Evolutionary conservation across 2,329 filamentous ascomycete genomes (phyloP).

Genomic region (Neonectria punicea): DNA sequence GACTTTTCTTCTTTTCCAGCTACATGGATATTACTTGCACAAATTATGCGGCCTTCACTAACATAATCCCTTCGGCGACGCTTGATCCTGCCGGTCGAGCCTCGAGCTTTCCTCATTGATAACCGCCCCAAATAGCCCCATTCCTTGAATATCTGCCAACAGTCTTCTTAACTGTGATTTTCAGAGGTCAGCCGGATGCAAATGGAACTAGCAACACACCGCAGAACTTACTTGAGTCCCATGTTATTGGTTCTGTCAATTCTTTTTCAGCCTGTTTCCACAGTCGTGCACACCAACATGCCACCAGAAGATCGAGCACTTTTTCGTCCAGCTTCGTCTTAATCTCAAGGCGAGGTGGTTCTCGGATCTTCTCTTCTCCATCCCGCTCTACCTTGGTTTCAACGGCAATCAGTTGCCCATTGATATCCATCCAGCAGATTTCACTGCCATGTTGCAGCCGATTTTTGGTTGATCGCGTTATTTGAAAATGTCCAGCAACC

Average conservation of each 20-base stretch:
- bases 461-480: conserved; percentile 30
- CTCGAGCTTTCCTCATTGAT: neutral
- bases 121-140: neutral
- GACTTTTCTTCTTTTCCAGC: no score
- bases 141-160: neutral
- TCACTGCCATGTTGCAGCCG: conserved; percentile 37
- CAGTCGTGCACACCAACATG: conserved; percentile 44
- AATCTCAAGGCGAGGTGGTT: conserved; percentile 39
- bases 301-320: conserved; percentile 42
- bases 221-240: conserved; percentile 38
- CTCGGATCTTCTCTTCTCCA: conserved; percentile 26
- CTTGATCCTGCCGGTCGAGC: no score
- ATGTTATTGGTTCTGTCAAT: conserved; percentile 36
- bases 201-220: neutral
- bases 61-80: no score
- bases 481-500: conserved; percentile 38
- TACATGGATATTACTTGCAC: no score
- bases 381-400: conserved; percentile 39
- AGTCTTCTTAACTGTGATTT: neutral
- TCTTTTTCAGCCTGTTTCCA: conserved; percentile 42
- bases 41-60: no score
- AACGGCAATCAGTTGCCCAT: conserved; percentile 37
- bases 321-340: conserved; percentile 37
- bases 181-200: neutral
- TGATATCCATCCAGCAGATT: conserved; percentile 39